Percentiles rank a stretch among this genome's conserved stretches.
phyloP scores from a whole-genome alignment of 2,329 filamentous ascomycete genomes.

The Mollisia scopiformis region DNA sequence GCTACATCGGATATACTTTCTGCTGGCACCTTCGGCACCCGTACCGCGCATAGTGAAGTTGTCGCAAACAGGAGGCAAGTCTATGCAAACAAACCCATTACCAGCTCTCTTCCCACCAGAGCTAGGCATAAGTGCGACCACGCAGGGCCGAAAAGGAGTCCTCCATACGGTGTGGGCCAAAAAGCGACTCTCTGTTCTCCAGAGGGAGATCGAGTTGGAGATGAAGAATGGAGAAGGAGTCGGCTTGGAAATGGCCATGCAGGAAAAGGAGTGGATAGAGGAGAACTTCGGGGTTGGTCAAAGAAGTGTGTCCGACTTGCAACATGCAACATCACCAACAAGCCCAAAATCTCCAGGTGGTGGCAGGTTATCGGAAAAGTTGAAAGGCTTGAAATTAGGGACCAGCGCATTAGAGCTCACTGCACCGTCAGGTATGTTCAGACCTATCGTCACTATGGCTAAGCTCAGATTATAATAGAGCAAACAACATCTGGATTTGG shows the following conservation, averaged over 20 bases:
- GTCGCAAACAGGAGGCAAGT: slow-evolving; percentile 43
- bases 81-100: slow-evolving; percentile 73
- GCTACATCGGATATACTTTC: slow-evolving; percentile 72
- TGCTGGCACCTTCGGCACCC: slow-evolving; percentile 72
- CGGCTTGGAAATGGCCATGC: slow-evolving; percentile 79
- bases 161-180: slow-evolving; percentile 88
- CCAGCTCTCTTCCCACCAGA: slow-evolving; percentile 85
- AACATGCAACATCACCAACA: slow-evolving; percentile 46
- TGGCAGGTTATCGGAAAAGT: slow-evolving; percentile 74
- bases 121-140: slow-evolving; percentile 66
- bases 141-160: slow-evolving; percentile 77
- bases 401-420: slow-evolving; percentile 70
- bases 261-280: slow-evolving; percentile 86
- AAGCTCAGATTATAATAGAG: slow-evolving; percentile 12
- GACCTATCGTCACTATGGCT: neutral
- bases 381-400: slow-evolving; percentile 77
- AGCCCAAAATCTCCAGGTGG: slow-evolving; percentile 67
- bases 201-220: slow-evolving; percentile 77
- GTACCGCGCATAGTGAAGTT: slow-evolving; percentile 76
- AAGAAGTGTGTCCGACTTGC: slow-evolving; percentile 32
- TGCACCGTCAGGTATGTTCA: slow-evolving; percentile 52
- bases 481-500: slow-evolving; percentile 4
- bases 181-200: slow-evolving; percentile 74
- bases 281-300: slow-evolving; percentile 62
- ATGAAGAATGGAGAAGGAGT: slow-evolving; percentile 80